These are phyloP conservation scores for Capsicum chinense DNA, from an alignment of 257 asterid genomes.

Conservation along the genomic window DNA sequence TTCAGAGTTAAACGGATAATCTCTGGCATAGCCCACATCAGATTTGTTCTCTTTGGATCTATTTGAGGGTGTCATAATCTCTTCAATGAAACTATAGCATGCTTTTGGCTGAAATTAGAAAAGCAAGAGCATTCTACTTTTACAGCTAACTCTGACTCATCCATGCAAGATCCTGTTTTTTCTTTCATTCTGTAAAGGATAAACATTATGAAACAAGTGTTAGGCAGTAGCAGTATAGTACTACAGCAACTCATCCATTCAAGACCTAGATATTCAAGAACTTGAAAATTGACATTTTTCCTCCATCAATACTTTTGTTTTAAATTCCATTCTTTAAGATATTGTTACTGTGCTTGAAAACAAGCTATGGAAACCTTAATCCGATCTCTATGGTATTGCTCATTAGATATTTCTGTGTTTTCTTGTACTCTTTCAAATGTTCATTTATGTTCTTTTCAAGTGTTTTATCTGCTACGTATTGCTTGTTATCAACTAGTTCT, in stretches of 20 bases:
- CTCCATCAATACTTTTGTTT: neutral
- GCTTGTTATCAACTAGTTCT: conserved; percentile 28
- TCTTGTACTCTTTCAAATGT: conserved; percentile 2
- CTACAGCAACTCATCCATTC: conserved; percentile 17
- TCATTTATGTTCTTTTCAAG: conserved; percentile 6
- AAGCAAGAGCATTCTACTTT: neutral
- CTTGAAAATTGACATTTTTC: conserved; percentile 1
- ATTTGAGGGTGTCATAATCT: conserved; percentile 7
- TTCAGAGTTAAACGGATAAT: neutral
- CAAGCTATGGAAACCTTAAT: conserved; percentile 13
- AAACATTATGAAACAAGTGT: neutral
- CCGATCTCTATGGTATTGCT: neutral
- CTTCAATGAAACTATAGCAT: conserved; percentile 19
- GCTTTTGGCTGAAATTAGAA: conserved; percentile 22
- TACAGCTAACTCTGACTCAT: conserved; percentile 7
- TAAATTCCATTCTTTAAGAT: neutral
- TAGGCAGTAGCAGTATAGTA: neutral
- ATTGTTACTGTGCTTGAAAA: neutral
- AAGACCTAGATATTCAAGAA: neutral
- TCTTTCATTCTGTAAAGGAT: neutral
- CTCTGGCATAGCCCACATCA: neutral
- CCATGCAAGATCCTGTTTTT: neutral
- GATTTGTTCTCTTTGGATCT: conserved; percentile 11
- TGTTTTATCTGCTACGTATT: conserved; percentile 3
- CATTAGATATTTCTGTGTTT: neutral